Evolutionary conservation across 306 rosid genomes (phyloP), one percentile per base, ranked within the genome.

Genomic region (Quercus berberidifolia): DNA sequence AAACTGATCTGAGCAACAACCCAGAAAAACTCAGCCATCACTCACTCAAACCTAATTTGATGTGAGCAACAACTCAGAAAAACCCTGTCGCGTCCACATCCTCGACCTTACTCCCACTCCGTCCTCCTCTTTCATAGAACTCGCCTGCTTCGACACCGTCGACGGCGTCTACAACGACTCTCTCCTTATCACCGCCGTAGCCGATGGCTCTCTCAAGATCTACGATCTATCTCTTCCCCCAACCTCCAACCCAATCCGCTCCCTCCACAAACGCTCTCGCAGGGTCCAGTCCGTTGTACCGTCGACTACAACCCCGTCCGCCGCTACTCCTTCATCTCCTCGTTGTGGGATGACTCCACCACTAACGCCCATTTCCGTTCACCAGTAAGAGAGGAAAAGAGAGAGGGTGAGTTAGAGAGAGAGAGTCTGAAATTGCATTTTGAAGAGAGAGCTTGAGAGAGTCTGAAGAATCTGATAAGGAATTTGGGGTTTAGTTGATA

Each of bases 131-230:
- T 79, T 92, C 80, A 4, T 94, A 52, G 96, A 95, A 72, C 78
- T 91, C 26, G 26, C 26, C 26, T 25, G 1, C 26, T 25, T 25
- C 26, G 26, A 25, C 26, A 25, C 26, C 26, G 26, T 25, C 26
- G 26, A 25, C 2, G 26, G 26, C 0, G 2, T 25, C 26, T 25
- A 25, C 26, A 25, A 25, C 65, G 97, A 92, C 6, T 91, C 97
- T 71, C 80, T 92, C 41, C 82, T 91, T 18, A 92, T 91, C 46
- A 97, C 97, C 21, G 97, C 95, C 86, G 63, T 94, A 17, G 99
- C 95, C 46, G 97, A 94, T 19, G 99, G 97, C 43, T 94, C 99
- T 49, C 91, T 94, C 75, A 92, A 94, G 86, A 89, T 94, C 71
- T 94, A 91, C 77, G 97, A 94, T 83, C 85, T 87, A 26, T 91